Evolutionary conservation across 2,329 filamentous ascomycete genomes (phyloP).

Genomic region (Zalaria sp.): DNA sequence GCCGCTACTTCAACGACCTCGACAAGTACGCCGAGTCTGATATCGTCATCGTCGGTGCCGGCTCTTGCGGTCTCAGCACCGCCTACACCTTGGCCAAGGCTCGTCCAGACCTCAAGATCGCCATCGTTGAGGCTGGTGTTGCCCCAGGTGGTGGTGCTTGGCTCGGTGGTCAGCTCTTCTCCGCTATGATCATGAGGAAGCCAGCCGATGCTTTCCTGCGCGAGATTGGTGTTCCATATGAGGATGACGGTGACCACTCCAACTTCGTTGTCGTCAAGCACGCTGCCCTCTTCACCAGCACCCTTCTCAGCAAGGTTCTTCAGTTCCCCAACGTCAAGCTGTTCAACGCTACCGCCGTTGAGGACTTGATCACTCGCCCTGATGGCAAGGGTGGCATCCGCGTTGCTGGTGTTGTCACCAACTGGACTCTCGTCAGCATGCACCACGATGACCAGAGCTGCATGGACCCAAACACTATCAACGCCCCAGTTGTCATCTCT

Average conservation of each 20-base stretch:
- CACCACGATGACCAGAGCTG: constrained; percentile 36
- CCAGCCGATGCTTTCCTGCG: constrained; percentile 73
- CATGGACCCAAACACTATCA: constrained; percentile 98
- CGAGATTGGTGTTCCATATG: constrained; percentile 70
- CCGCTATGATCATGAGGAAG: constrained; percentile 90
- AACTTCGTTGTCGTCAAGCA: constrained; percentile 89
- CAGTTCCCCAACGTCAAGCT: constrained; percentile 85
- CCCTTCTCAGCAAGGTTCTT: constrained; percentile 70
- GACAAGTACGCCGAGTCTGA: constrained; percentile 84
- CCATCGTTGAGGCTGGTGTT: constrained; percentile 78
- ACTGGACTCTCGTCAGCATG: constrained; percentile 80
- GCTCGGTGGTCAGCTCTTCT: constrained; percentile 90
- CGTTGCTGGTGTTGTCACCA: constrained; percentile 82
- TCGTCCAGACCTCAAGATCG: constrained; percentile 81
- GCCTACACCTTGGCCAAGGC: constrained; percentile 74
- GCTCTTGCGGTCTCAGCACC: constrained; percentile 72
- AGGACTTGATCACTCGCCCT: constrained; percentile 79
- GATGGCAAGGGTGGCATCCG: constrained; percentile 41
- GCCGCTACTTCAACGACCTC: constrained; percentile 82
- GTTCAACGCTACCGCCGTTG: constrained; percentile 87
- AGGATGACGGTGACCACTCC: constrained; percentile 53
- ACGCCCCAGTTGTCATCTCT: constrained; percentile 73
- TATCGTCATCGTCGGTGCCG: constrained; percentile 84
- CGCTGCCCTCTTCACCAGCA: constrained; percentile 82
- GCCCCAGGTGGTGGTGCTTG: constrained; percentile 80